These are phyloP conservation scores for Ilex paraguariensis DNA, from an alignment of 305 asterid genomes.

Conservation along the genomic window DNA sequence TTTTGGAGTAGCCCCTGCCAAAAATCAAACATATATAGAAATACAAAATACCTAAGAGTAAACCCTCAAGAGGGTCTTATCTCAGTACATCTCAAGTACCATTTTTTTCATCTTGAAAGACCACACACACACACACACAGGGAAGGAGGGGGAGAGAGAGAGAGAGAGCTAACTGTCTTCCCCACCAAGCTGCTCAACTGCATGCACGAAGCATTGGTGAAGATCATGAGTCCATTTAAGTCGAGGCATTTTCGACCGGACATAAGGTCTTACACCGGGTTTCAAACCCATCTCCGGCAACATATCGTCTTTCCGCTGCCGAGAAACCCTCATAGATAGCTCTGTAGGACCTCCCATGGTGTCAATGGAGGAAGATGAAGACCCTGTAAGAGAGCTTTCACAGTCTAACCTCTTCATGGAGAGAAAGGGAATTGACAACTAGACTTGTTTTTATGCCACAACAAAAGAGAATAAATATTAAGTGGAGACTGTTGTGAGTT, in stretches of 20 bases:
- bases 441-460: constrained; percentile 23
- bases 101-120: too few relatives aligned
- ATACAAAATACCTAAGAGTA: background rate
- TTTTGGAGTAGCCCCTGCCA: constrained; percentile 73
- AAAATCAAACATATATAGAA: background rate
- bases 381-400: constrained; percentile 21
- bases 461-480: constrained; percentile 45
- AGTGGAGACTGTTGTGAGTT: constrained; percentile 26
- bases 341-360: background rate
- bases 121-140: constrained; percentile 34
- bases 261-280: constrained; percentile 43
- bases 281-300: background rate
- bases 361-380: constrained; percentile 21
- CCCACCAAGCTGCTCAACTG: constrained; percentile 68
- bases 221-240: constrained; percentile 67
- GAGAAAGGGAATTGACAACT: background rate
- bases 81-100: too few relatives aligned
- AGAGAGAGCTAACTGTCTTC: constrained; percentile 42
- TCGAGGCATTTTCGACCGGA: constrained; percentile 55
- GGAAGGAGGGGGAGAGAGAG: too few relatives aligned
- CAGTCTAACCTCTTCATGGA: background rate
- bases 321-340: background rate
- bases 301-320: background rate
- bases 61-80: too few relatives aligned
- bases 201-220: constrained; percentile 55